These are phyloP conservation scores for Venturia pyrina DNA, from an alignment of 2,329 filamentous ascomycete species.

Conservation along the genomic window DNA sequence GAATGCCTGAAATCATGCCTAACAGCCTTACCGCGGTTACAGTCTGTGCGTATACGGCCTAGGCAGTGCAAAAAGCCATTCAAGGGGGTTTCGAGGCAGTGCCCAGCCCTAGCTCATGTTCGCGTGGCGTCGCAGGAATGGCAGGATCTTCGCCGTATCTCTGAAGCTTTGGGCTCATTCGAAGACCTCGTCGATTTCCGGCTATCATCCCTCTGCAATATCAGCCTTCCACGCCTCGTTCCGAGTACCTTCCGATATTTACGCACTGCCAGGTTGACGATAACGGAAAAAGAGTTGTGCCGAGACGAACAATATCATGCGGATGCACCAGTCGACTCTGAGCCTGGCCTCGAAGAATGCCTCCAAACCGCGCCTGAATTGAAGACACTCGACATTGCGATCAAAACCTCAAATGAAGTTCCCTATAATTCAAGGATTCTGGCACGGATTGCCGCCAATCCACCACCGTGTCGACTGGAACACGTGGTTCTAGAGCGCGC, in stretches of 20 bases:
- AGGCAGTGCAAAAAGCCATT: not conserved
- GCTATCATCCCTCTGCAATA: not conserved
- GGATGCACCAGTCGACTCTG: not conserved
- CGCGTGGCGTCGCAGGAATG: not conserved
- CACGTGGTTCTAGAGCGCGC: not conserved
- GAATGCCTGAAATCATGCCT: not conserved
- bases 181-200: not conserved
- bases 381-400: constrained; percentile 1
- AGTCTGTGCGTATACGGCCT: not conserved
- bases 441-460: not conserved
- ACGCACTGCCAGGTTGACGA: not conserved
- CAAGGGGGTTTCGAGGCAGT: not conserved
- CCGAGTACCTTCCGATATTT: not conserved
- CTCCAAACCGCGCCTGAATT: not conserved
- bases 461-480: constrained; percentile 1
- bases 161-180: not conserved
- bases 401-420: not conserved
- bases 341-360: not conserved
- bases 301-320: not conserved
- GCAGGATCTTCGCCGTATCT: not conserved
- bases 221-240: not conserved
- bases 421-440: not conserved
- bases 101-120: not conserved
- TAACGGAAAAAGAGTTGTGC: not conserved
- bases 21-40: not conserved